These are phyloP conservation scores for Polyporus tsugae DNA, from an alignment of 1,284 basidiomycete genomes.

Conservation along the genomic window DNA sequence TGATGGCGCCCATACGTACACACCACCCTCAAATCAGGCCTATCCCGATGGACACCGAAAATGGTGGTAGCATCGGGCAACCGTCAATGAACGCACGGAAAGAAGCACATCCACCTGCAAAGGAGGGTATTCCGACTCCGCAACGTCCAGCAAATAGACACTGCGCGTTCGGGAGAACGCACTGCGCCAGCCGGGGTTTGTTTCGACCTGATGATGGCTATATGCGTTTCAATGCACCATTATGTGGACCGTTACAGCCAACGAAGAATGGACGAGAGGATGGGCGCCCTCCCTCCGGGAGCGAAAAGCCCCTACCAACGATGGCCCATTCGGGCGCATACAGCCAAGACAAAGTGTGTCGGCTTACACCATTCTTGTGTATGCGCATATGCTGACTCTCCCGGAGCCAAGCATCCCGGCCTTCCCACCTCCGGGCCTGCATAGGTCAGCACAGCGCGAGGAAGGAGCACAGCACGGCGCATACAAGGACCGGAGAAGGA, in stretches of 20 bases:
- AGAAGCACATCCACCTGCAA: neutral
- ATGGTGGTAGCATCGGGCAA: neutral
- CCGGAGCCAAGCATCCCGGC: neutral
- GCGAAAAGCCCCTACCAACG: neutral
- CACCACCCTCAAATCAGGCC: neutral
- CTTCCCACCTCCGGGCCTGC: neutral
- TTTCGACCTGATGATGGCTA: neutral
- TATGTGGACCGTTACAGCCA: neutral
- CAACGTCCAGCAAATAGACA: neutral
- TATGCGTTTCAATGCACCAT: neutral
- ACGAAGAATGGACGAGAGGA: neutral
- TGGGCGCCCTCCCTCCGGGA: neutral
- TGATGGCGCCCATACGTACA: neutral
- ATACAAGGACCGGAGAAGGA: neutral
- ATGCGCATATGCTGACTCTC: neutral
- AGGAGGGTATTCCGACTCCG: neutral
- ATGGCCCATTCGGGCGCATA: neutral
- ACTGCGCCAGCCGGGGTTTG: neutral
- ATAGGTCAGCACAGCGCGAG: neutral
- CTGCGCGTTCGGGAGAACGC: neutral
- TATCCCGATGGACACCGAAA: neutral
- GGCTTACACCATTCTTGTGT: neutral
- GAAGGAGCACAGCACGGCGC: neutral
- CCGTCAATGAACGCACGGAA: conserved; percentile 2
- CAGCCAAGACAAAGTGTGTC: neutral